Conservation (phyloP, 2,329 filamentous ascomycete genomes). For the Torrubiellomyces zombiae region DNA sequence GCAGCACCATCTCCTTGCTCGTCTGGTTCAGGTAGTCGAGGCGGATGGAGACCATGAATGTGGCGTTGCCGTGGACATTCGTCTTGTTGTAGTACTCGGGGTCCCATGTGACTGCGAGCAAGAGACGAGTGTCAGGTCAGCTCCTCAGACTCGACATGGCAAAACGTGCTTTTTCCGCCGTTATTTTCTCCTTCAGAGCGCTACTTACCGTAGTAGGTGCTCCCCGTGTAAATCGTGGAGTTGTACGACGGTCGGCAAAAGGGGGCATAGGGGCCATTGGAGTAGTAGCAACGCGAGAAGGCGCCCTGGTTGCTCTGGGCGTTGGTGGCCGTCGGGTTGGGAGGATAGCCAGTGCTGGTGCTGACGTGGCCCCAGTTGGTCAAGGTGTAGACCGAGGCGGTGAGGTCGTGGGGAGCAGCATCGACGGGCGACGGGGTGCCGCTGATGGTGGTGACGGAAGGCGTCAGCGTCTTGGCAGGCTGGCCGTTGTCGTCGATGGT, state of each 20-base stretch:
- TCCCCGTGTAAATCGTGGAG: conserved; percentile 25
- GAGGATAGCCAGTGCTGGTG: conserved; percentile 25
- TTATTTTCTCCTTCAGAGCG: too few species aligned
- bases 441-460: conserved; percentile 26
- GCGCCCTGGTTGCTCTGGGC: conserved; percentile 24
- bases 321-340: conserved; percentile 24
- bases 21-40: conserved; percentile 23
- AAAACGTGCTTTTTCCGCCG: too few species aligned
- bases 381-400: conserved; percentile 24
- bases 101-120: conserved; percentile 39
- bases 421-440: conserved; percentile 23
- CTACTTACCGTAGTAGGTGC: conserved; percentile 35
- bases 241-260: conserved; percentile 32
- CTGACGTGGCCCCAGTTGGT: conserved; percentile 18
- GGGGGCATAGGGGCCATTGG: conserved; percentile 27
- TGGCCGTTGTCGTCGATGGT: conserved; percentile 29
- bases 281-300: conserved; percentile 33
- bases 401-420: conserved; percentile 28
- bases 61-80: conserved; percentile 19
- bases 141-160: too few species aligned
- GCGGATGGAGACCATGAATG: conserved; percentile 17
- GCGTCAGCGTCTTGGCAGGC: conserved; percentile 30
- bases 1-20: conserved; percentile 18
- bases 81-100: conserved; percentile 29
- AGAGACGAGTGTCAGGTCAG: too few species aligned